Conservation (phyloP, 2,329 filamentous ascomycete genomes). For the Trichoderma sp. region DNA sequence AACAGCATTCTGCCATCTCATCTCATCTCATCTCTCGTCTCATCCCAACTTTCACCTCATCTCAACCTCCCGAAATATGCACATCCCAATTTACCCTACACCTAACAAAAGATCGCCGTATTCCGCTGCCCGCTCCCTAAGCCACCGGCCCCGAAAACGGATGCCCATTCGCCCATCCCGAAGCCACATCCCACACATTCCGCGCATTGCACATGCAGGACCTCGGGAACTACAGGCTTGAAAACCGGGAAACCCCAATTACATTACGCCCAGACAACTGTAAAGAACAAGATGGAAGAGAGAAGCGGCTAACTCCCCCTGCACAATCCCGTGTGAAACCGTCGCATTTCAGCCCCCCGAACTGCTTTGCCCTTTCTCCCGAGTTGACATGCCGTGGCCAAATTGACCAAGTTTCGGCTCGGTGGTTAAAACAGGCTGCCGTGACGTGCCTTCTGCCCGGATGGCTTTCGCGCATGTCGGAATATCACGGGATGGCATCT, state of each 20-base stretch:
- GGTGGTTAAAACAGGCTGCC: background rate
- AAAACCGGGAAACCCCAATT: background rate
- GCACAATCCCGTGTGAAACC: background rate
- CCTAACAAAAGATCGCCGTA: background rate
- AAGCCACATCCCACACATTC: background rate
- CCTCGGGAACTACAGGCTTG: conserved; percentile 32
- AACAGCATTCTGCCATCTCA: background rate
- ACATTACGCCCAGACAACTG: too few species aligned
- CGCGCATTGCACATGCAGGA: conserved; percentile 18
- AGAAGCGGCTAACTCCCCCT: background rate
- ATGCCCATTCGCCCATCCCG: conserved; percentile 1
- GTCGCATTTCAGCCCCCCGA: background rate
- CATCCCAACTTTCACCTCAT: background rate
- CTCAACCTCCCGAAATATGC: background rate
- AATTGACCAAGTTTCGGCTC: background rate
- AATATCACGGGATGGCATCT: background rate
- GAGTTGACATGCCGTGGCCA: background rate
- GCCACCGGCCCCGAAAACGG: background rate
- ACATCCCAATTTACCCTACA: background rate
- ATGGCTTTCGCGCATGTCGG: background rate
- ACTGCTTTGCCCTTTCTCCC: background rate
- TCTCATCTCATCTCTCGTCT: background rate
- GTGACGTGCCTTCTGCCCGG: background rate
- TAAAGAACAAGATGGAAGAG: background rate
- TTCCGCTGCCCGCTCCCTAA: background rate